Base-by-base conservation (phyloP, 2,329 filamentous ascomycete genomes). In the Hymenoscyphus fraxineus region DNA sequence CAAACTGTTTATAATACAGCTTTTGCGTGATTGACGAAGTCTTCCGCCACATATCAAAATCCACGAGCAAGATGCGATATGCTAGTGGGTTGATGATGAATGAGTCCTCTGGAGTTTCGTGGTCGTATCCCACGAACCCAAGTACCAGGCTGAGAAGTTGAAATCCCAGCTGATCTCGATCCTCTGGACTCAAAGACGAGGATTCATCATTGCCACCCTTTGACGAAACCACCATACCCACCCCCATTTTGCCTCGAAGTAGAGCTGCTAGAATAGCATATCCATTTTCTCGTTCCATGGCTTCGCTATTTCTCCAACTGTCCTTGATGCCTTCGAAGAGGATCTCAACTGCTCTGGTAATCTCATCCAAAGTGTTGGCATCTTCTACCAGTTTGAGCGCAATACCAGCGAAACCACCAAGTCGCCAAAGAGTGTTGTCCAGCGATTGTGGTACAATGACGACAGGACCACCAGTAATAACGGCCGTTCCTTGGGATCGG, bases 231-330 rank as follows among this genome's bases (percentile, higher is more conserved):
- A 78, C 76, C 61, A 74, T 73, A 60, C 83, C 82, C 59, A 73
- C 70, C 5, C 89, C 90, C 39, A 97, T 81, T 75, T 97, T 97
- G 62, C 91, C 90, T 62, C 92, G 88, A 31, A 99, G 78, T 19
- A 98, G 82, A 76, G 93, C 87, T 51, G 90, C 90, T 60, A 99
- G 79, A 41, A 98, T 91, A 32, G 91, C 90, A 74, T 97, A 99
- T 0, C 94, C 96, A 70, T 96, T 95, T 65, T 96, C 93, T 72
- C 91, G 88, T 76, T 99, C 95, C 90, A 99, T 97, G 32, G 95
- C 93, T 76, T 99, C 96, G 70, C 95, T 98, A 70, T 98, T 98
- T 68, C 95, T 86, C 95, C 96, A 99, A 74, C 91, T 98, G 68
- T 91, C 89, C 69, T 91, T 89, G 59, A 97, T 90, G 66, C 91